phyloP scores from a whole-genome alignment of 2,329 filamentous ascomycete species.

The Fusarium cicatricum region DNA sequence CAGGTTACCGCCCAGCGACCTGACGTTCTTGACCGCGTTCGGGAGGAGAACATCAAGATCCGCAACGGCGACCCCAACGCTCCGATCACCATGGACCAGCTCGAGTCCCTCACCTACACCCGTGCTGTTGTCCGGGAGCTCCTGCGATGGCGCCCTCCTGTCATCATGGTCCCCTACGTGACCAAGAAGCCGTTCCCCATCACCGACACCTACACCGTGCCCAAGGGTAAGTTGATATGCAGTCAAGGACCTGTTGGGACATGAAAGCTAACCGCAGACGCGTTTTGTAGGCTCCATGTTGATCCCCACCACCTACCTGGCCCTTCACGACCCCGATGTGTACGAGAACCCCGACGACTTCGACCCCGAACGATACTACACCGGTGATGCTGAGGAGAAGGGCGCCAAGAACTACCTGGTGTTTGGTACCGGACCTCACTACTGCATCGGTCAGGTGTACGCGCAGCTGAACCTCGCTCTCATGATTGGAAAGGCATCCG shows the following conservation, averaged over 20 bases:
- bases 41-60: conserved; percentile 84
- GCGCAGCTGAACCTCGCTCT: conserved; percentile 88
- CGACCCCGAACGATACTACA: conserved; percentile 91
- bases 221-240: conserved; percentile 69
- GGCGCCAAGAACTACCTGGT: conserved; percentile 94
- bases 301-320: conserved; percentile 88
- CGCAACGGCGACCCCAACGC: conserved; percentile 78
- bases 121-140: conserved; percentile 91
- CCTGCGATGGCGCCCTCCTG: conserved; percentile 92
- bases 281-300: conserved; percentile 78
- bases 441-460: conserved; percentile 94
- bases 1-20: conserved; percentile 93
- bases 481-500: conserved; percentile 88
- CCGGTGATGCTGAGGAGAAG: conserved; percentile 85
- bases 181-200: conserved; percentile 97
- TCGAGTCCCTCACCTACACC: conserved; percentile 90
- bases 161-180: conserved; percentile 95
- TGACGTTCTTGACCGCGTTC: conserved; percentile 88
- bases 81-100: conserved; percentile 79
- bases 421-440: conserved; percentile 94
- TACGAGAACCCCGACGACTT: conserved; percentile 90
- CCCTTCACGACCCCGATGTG: conserved; percentile 90
- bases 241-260: background rate
- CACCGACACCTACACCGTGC: conserved; percentile 85
- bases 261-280: conserved; percentile 27